A percentile compares a stretch with the other conserved stretches of the same genome.
Conservation (phyloP, 768 basidiomycete genomes). For the Hortiboletus flavorubellus region DNA sequence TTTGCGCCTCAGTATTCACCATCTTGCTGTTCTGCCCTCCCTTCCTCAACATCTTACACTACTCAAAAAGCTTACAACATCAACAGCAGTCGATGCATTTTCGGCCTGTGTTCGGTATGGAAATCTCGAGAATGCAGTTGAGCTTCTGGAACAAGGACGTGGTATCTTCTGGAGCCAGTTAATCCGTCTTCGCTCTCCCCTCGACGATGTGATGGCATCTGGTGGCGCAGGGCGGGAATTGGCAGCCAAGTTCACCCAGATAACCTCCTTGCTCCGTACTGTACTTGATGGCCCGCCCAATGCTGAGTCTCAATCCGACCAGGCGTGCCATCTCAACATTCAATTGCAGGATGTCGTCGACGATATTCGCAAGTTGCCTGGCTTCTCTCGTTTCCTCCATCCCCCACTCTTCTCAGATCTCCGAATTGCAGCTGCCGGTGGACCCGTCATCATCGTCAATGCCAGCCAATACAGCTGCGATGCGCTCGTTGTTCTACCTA, state of each 20-base stretch:
- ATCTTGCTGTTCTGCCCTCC: neutral
- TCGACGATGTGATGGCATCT: constrained; percentile 1
- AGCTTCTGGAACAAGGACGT: constrained; percentile 32
- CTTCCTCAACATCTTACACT: neutral
- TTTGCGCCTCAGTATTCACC: neutral
- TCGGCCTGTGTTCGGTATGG: constrained; percentile 12
- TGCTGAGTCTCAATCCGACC: neutral
- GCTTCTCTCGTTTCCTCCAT: constrained; percentile 28
- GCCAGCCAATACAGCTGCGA: constrained; percentile 29
- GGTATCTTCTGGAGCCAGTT: constrained; percentile 21
- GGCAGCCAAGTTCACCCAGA: neutral
- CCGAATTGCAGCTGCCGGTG: constrained; percentile 15
- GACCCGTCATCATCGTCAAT: constrained; percentile 36
- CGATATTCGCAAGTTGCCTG: constrained; percentile 15
- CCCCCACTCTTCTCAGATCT: constrained; percentile 17
- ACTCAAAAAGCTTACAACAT: neutral
- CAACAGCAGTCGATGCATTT: constrained; percentile 7
- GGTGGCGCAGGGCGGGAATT: neutral
- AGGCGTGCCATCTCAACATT: neutral
- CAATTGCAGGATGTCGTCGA: constrained; percentile 4
- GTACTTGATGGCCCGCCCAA: neutral
- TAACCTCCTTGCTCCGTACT: neutral
- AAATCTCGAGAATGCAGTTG: constrained; percentile 18
- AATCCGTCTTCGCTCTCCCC: constrained; percentile 15
- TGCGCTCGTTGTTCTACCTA: constrained; percentile 26